Base-by-base conservation (phyloP, 179 eudicot genomes). In the Patellifolia procumbens region DNA sequence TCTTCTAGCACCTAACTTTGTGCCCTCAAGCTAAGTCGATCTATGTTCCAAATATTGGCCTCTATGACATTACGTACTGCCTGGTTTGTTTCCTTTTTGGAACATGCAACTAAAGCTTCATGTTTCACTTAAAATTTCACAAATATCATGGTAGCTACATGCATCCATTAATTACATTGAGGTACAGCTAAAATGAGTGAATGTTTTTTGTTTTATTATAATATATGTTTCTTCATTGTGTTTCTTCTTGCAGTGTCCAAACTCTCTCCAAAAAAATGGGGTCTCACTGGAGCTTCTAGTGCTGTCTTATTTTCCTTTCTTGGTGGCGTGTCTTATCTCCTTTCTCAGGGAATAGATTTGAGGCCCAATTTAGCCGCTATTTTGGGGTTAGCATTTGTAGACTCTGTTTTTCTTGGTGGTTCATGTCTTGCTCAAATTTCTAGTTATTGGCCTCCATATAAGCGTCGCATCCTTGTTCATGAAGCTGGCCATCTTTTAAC, bases 401-500 rank as follows among this genome's bases (percentile, higher is more conserved):
- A 94, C 76, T 87, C 97, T 70, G 72, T 92, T 78, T 85, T 88
- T 82, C 97, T 94, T 73, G 98, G 98, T 70, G 97, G 98, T 72
- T 64, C 91, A 3, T 94, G 97, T 81, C 85, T 89, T 70, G 97
- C 98, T 76, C 97, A 88, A 81, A 89, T 94, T 37, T 85, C 97
- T 72, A 89, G 98, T 86, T 92, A 87, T 72, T 94, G 98, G 98
- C 98, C 98, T 77, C 97, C 98, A 34, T 77, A 87, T 77, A 89
- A 88, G 85, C 94, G 92, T 19, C 91, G 98, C 22, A 94, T 94
- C 83, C 92, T 94, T 74, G 97, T 94, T 75, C 98, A 94, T 88
- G 98, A 94, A 88, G 98, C 98, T 59, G 98, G 98, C 15, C 98
- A 94, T 86, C 88, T 94, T 81, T 92, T 94, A 82, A 86, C 90